Conservation (phyloP, 306 rosid species). For the Acacia confusa region DNA sequence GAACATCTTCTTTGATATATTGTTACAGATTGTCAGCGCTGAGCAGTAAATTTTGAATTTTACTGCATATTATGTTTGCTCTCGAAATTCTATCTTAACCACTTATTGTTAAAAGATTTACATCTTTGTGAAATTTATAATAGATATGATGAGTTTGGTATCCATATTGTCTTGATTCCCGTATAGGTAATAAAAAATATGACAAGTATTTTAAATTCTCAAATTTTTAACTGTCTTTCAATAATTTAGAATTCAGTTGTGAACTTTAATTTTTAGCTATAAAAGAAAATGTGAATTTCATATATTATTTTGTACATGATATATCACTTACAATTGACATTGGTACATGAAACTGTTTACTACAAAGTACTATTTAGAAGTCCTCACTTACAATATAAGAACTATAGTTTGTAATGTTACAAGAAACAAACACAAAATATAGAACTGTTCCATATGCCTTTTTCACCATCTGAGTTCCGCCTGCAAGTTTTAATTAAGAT, state of each 20-base stretch:
- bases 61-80: constrained; percentile 22
- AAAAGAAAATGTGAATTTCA: not conserved
- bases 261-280: not conserved
- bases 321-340: not conserved
- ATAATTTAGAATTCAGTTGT: not conserved
- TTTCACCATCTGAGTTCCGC: too few relatives aligned
- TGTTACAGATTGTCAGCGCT: constrained; percentile 13
- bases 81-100: not conserved
- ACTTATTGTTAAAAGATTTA: not conserved
- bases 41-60: constrained; percentile 27
- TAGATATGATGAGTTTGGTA: not conserved
- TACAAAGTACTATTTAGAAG: not conserved
- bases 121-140: not conserved
- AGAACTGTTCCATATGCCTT: too few relatives aligned
- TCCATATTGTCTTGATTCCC: too few relatives aligned
- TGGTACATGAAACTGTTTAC: not conserved
- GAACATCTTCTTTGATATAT: constrained; percentile 20
- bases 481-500: too few relatives aligned
- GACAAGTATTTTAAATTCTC: not conserved
- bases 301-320: not conserved
- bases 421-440: not conserved
- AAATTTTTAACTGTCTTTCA: not conserved
- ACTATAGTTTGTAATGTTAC: not conserved
- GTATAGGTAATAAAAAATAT: not conserved
- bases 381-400: too few relatives aligned